Percentiles rank a stretch among this genome's conserved stretches.
phyloP scores from a whole-genome alignment of 2,329 filamentous ascomycete species.

The Chaetomiaceae sp. region DNA sequence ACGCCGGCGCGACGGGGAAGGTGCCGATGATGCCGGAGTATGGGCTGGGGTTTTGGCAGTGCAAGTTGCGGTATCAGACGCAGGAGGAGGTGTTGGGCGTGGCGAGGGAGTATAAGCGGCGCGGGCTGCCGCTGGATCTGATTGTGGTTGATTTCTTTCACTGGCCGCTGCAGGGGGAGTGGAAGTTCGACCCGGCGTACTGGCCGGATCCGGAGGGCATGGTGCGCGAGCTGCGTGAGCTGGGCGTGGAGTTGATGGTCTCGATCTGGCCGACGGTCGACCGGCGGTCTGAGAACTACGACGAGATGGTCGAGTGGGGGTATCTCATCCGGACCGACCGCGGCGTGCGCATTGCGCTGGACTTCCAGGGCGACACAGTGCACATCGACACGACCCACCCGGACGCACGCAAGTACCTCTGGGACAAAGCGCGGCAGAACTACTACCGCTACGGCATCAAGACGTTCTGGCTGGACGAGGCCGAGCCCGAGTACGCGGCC shows the following conservation, averaged over 20 bases:
- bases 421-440: conserved; percentile 6
- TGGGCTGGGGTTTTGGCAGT: conserved; percentile 9
- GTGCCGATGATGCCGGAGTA: conserved; percentile 7
- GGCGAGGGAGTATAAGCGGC: conserved; percentile 4
- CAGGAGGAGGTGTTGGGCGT: conserved; percentile 7
- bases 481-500: conserved; percentile 6
- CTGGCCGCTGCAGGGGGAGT: conserved; percentile 2
- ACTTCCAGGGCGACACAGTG: conserved; percentile 8
- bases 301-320: conserved; percentile 8
- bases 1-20: conserved; percentile 1
- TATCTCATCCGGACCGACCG: background rate
- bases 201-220: conserved; percentile 9
- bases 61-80: conserved; percentile 9
- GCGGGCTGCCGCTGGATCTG: conserved; percentile 2
- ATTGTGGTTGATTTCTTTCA: conserved; percentile 7
- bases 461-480: conserved; percentile 10
- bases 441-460: conserved; percentile 9
- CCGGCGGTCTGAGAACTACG: conserved; percentile 9
- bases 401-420: background rate
- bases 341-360: conserved; percentile 1
- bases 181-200: conserved; percentile 8
- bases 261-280: conserved; percentile 11
- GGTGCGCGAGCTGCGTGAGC: conserved; percentile 5
- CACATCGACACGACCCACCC: conserved; percentile 9
- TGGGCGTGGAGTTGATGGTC: conserved; percentile 10